Evolutionary conservation across 768 basidiomycete species (phyloP).

Genomic region (Podaxis sp.): DNA sequence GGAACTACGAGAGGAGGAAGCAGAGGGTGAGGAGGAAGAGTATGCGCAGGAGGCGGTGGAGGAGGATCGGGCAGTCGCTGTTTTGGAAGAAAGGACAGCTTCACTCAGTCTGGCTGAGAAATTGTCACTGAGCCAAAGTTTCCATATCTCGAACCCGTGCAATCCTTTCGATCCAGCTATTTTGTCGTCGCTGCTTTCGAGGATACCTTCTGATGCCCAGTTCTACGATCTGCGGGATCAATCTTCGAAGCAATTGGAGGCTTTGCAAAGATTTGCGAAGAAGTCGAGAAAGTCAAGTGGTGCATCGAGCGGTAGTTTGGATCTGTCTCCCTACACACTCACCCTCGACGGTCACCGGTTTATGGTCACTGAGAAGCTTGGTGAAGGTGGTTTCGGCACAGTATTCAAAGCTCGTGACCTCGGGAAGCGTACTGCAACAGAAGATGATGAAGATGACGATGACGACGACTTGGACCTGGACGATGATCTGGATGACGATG

Average conservation of each 20-base stretch:
- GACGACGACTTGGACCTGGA: slow-evolving; percentile 46
- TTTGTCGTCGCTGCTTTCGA: slow-evolving; percentile 58
- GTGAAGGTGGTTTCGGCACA: slow-evolving; percentile 94
- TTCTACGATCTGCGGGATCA: slow-evolving; percentile 55
- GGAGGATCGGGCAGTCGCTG: slow-evolving; percentile 21
- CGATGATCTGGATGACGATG: slow-evolving; percentile 54
- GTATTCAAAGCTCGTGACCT: slow-evolving; percentile 83
- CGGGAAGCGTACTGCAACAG: slow-evolving; percentile 35
- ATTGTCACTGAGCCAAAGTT: slow-evolving; percentile 54
- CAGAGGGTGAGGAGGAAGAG: slow-evolving; percentile 19
- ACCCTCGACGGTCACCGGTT: slow-evolving; percentile 61
- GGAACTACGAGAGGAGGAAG: slow-evolving; percentile 29
- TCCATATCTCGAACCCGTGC: slow-evolving; percentile 83
- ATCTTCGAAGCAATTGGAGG: slow-evolving; percentile 57
- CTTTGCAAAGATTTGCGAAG: slow-evolving; percentile 68
- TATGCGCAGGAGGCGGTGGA: slow-evolving; percentile 15
- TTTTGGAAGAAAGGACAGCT: slow-evolving; percentile 58
- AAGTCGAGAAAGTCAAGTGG: slow-evolving; percentile 38
- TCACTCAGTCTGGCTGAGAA: slow-evolving; percentile 63
- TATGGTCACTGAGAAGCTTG: slow-evolving; percentile 79
- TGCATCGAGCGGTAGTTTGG: slow-evolving; percentile 30
- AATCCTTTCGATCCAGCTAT: slow-evolving; percentile 75
- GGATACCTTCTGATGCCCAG: slow-evolving; percentile 53
- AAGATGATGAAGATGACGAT: slow-evolving; percentile 48
- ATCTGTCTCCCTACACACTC: slow-evolving; percentile 44